Evolutionary conservation across 805 yeast genomes (phyloP).

Genomic region (Starmera pachycereana): DNA sequence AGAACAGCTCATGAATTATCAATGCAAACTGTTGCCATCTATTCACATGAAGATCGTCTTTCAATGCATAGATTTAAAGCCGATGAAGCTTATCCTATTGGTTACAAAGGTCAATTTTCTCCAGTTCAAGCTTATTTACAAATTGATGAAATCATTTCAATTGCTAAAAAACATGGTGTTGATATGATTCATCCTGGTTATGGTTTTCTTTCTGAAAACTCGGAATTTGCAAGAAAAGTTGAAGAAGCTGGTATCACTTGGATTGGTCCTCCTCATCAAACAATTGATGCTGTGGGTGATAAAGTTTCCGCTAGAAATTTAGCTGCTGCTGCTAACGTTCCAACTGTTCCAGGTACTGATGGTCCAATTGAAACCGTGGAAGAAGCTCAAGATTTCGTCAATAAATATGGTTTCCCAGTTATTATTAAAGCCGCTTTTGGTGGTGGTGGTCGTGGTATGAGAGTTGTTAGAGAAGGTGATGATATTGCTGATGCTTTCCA

Average conservation of each 20-base stretch:
- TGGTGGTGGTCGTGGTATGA: slow-evolving; percentile 99
- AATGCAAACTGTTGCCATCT: slow-evolving; percentile 94
- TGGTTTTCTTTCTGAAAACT: slow-evolving; percentile 83
- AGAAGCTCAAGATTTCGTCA: slow-evolving; percentile 75
- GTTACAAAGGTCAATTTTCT: slow-evolving; percentile 77
- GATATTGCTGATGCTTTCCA: slow-evolving; percentile 82
- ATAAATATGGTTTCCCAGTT: slow-evolving; percentile 85
- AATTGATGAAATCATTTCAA: slow-evolving; percentile 86
- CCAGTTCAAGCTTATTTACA: slow-evolving; percentile 96
- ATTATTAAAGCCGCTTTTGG: slow-evolving; percentile 98
- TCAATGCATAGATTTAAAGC: slow-evolving; percentile 94
- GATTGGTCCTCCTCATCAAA: slow-evolving; percentile 86
- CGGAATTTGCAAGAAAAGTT: slow-evolving; percentile 88
- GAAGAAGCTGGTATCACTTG: slow-evolving; percentile 86
- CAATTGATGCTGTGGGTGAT: slow-evolving; percentile 94
- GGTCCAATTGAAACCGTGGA: slow-evolving; percentile 82
- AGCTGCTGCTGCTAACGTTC: slow-evolving; percentile 75
- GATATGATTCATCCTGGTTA: slow-evolving; percentile 91
- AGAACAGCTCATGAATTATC: slow-evolving; percentile 96
- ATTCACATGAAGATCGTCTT: slow-evolving; percentile 90
- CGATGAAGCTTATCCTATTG: slow-evolving; percentile 88
- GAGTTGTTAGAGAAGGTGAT: slow-evolving; percentile 96
- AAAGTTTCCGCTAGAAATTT: slow-evolving; percentile 89
- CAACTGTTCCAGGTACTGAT: slow-evolving; percentile 95
- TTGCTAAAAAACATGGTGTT: slow-evolving; percentile 69